Evolutionary conservation across 257 asterid genomes (phyloP).

Genomic region (Mentha longifolia): DNA sequence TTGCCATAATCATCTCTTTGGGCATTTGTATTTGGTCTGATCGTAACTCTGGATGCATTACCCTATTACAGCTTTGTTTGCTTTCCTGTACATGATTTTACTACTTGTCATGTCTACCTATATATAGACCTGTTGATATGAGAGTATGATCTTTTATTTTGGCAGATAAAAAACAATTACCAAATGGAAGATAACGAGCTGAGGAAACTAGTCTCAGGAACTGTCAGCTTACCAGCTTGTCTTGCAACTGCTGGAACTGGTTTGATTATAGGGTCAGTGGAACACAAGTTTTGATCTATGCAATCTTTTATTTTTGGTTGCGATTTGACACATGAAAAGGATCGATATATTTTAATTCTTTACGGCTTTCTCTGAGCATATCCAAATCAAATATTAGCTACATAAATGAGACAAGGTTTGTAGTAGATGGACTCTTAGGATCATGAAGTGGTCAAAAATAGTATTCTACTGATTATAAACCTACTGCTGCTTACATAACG

Average conservation of each 20-base stretch:
- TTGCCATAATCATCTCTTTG: neutral
- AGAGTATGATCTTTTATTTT: conserved; percentile 30
- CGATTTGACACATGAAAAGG: neutral
- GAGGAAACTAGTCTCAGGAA: conserved; percentile 63
- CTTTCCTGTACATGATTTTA: neutral
- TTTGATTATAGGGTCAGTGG: conserved; percentile 74
- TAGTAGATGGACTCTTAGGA: neutral
- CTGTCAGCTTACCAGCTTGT: conserved; percentile 77
- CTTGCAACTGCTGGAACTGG: conserved; percentile 95
- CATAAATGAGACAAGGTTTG: neutral
- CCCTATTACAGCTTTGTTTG: neutral
- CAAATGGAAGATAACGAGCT: conserved; percentile 63
- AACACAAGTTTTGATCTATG: neutral
- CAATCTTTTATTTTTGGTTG: conserved; percentile 3
- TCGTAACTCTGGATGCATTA: neutral
- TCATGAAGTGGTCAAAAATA: neutral
- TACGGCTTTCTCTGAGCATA: neutral
- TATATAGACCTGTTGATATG: conserved; percentile 2
- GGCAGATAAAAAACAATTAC: conserved; percentile 69
- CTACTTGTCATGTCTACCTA: neutral
- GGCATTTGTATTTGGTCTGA: neutral
- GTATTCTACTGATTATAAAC: neutral
- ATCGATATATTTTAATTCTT: neutral
- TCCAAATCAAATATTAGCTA: neutral
- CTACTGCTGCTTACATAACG: neutral